phyloP scores from a whole-genome alignment of 2,329 filamentous ascomycete species.

The Diaporthe amygdali region DNA sequence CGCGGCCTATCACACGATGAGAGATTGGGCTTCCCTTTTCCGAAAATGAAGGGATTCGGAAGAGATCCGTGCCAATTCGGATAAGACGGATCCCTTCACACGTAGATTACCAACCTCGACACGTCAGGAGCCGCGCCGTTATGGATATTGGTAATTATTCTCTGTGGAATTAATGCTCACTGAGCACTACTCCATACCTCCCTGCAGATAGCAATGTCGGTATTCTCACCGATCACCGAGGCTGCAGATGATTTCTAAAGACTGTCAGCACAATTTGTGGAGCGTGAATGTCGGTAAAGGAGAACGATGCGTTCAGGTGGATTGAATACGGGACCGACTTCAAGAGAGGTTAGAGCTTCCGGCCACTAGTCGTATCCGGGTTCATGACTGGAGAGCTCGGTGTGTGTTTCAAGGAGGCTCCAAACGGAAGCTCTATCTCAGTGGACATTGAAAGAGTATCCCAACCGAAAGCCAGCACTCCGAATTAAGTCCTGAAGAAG shows the following conservation, averaged over 20 bases:
- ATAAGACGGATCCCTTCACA: neutral
- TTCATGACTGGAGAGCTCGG: neutral
- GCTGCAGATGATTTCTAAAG: neutral
- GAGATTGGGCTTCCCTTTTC: neutral
- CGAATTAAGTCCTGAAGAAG: neutral
- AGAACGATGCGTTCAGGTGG: neutral
- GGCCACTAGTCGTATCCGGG: neutral
- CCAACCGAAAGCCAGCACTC: neutral
- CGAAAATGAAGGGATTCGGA: neutral
- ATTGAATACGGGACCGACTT: neutral
- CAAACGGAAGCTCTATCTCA: neutral
- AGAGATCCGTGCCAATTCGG: neutral
- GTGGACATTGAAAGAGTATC: neutral
- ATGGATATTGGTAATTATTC: neutral
- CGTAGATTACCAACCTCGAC: neutral
- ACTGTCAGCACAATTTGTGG: neutral
- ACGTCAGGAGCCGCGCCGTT: neutral
- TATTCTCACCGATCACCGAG: neutral
- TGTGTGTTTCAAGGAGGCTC: constrained; percentile 6
- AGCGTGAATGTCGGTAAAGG: neutral
- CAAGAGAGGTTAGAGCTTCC: neutral
- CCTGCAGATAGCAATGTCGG: neutral
- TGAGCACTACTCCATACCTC: neutral
- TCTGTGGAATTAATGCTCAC: neutral
- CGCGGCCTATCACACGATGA: neutral